Base-by-base conservation (phyloP, 2,329 filamentous ascomycete genomes). In the Pestalotiopsis fici region DNA sequence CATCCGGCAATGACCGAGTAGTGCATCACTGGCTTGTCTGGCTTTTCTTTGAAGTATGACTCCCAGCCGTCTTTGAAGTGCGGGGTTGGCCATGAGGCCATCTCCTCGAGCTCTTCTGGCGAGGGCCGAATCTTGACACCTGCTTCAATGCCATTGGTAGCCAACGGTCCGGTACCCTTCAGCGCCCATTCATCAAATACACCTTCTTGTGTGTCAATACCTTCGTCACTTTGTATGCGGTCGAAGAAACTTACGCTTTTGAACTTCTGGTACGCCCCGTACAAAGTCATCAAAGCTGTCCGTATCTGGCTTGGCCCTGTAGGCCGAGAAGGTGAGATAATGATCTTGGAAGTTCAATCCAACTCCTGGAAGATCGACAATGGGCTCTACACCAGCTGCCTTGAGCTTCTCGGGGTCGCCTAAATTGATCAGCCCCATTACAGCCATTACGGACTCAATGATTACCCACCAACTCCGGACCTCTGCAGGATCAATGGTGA, bases 11-110 rank as follows among this genome's bases (percentile, higher is more conserved):
- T 94, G 66, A 94, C 88, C 1, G 87, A 91, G 80, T 95, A 95
- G 76, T 95, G 93, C 92, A 95, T 95, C 56, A 95, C 92, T 0
- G 92, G 93, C 85, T 95, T 95, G 79, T 95, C 92, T 1, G 91
- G 91, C 83, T 94, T 94, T 76, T 95, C 81, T 83, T 93, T 92
- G 80, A 95, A 95, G 82, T 95, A 95, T 65, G 87, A 90, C 73
- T 95, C 89, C 91, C 92, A 95, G 2, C 92, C 91, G 6, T 87
- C 86, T 59, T 85, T 86, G 83, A 95, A 95, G 65, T 93, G 89
- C 12, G 88, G 88, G 60, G 88, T 93, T 0, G 92, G 92, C 91
- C 92, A 93, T 6, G 78, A 85, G 76, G 91, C 89, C 78, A 94
- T 91, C 73, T 89, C 82, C 63, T 86, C 83, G 21, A 93, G 83